Conservation (phyloP, 345 rosid species). For the Gossypium sturtianum region DNA sequence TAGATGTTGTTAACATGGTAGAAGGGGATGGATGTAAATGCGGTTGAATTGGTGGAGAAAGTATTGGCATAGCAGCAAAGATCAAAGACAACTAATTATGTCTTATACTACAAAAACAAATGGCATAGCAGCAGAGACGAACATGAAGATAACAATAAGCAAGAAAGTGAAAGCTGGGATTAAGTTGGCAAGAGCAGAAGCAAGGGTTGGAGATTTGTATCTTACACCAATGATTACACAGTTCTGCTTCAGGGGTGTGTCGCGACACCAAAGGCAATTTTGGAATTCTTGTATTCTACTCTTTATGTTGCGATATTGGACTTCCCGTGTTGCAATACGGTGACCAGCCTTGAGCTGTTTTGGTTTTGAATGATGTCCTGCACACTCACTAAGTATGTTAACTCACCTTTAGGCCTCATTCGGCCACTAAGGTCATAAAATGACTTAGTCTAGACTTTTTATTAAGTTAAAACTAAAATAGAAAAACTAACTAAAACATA, state of each 20-base stretch:
- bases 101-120: not conserved
- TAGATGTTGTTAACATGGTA: not conserved
- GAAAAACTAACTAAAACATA: too few relatives aligned
- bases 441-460: too few relatives aligned
- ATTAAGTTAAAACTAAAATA: too few relatives aligned
- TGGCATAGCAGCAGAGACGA: not conserved
- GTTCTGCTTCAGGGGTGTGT: slow-evolving; percentile 21
- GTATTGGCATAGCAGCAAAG: slow-evolving; percentile 4
- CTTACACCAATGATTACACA: slow-evolving; percentile 39
- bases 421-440: too few relatives aligned
- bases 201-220: slow-evolving; percentile 54
- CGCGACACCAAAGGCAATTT: too few relatives aligned
- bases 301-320: too few relatives aligned
- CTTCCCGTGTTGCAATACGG: too few relatives aligned
- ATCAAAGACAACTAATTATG: not conserved
- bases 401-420: too few relatives aligned
- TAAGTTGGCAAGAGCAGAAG: slow-evolving; percentile 38
- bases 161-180: slow-evolving; percentile 51
- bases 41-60: not conserved
- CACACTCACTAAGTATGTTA: too few relatives aligned
- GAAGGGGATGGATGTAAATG: not conserved
- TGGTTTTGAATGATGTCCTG: too few relatives aligned
- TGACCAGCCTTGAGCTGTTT: too few relatives aligned
- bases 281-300: too few relatives aligned
- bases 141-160: slow-evolving; percentile 56